Base-by-base conservation (phyloP, 306 rosid genomes). In the Fragaria ananassa region DNA sequence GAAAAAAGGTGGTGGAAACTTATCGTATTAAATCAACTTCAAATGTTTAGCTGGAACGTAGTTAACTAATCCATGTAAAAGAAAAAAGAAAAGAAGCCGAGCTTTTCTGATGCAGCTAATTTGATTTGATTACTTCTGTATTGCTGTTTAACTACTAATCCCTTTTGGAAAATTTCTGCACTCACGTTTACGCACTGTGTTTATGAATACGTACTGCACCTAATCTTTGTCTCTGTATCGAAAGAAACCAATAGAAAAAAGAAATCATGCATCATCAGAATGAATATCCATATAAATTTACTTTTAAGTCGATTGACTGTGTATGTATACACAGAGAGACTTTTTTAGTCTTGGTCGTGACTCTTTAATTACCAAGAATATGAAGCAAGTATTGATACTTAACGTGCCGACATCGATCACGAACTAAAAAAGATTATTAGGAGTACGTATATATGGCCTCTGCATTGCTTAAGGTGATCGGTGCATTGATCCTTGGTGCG, bases 81-180 rank as follows among this genome's bases (percentile, higher is more conserved):
- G 37, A 21, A 46, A 34, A 10, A 27, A 8, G 42, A 31, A 71
- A 81, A 81, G 84, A 76, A 34, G 42, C 45, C 54, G 14, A 44
- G 60, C 84, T 81, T 81, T 81, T 53, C 53, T 14, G 23, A 8
- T 4, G 17, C 8, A 3, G 69, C 44, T 18, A 61, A 60, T 6
- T 61, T 61, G 39, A 13, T 61, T 27, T 61, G 19, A 27, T 60
- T 27, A 9, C 5, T 58, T 23, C 34, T 9, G 11, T 19, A 8
- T 53, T 57, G 14, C 21, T 18, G 21, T 17, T 57, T 23, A 58
- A 58, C 35, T 58, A 9, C 2, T 12, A 27, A 23, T 58, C 64
- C 8, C 5, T 58, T 23, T 23, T 25, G 35, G 5, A 23, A 58
- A 25, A 10, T 58, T 39, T 10, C 6, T 58, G 34, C 64, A 51